Evolutionary conservation across 2,329 filamentous ascomycete genomes (phyloP).

Genomic region (Drechslerella stenobrocha): DNA sequence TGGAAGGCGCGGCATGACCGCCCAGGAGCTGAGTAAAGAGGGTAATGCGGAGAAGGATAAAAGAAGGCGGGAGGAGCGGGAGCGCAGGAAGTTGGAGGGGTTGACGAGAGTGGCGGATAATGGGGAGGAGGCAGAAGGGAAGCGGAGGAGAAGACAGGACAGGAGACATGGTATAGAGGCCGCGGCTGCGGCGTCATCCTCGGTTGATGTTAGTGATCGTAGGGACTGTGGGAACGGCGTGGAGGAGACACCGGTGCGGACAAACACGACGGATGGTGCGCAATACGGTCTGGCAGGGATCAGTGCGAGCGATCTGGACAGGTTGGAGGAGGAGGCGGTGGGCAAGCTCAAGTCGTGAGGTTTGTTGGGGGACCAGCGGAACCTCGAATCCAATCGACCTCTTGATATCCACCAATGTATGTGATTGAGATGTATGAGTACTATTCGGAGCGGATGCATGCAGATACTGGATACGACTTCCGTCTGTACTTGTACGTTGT

Average conservation of each 20-base stretch:
- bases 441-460: too few species aligned
- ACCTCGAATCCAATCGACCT: not conserved
- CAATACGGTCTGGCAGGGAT: conserved; percentile 39
- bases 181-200: too few species aligned
- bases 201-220: too few species aligned
- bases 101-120: not conserved
- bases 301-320: conserved; percentile 36
- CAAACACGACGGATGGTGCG: conserved; percentile 33
- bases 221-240: not conserved
- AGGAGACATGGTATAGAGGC: not conserved
- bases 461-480: too few species aligned
- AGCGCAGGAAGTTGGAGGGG: conserved; percentile 4
- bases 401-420: not conserved
- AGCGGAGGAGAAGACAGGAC: not conserved
- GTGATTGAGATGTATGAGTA: too few species aligned
- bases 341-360: not conserved
- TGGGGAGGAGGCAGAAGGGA: not conserved
- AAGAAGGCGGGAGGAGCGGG: conserved; percentile 32
- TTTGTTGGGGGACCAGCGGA: too few species aligned
- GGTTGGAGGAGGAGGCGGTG: conserved; percentile 26
- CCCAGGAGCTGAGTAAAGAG: conserved; percentile 29
- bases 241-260: conserved; percentile 12
- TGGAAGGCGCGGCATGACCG: conserved; percentile 34
- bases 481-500: too few species aligned
- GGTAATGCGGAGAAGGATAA: conserved; percentile 45